Conservation (phyloP, 371 early-diverging fungal species). For the Choanephora cucurbitarum region DNA sequence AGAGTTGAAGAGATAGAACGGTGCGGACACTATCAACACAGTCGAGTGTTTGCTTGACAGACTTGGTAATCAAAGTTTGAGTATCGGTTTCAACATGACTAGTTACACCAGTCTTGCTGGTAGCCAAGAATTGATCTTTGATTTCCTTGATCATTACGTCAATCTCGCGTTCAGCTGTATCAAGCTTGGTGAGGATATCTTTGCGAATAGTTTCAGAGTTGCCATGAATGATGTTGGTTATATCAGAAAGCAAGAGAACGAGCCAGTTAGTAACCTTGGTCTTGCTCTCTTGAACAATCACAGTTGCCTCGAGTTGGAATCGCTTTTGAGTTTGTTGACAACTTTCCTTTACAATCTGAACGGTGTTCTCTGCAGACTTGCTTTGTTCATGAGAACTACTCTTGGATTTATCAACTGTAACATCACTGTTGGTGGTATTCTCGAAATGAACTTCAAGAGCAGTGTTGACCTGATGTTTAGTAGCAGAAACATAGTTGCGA, state of each 20-base stretch:
- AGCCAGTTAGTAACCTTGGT: conserved; percentile 30
- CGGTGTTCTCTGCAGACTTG: conserved; percentile 14
- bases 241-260: conserved; percentile 26
- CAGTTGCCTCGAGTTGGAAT: conserved; percentile 26
- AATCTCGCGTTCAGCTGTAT: conserved; percentile 27
- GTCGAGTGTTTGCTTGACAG: conserved; percentile 39
- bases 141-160: conserved; percentile 17
- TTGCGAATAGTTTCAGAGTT: conserved; percentile 26
- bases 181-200: conserved; percentile 20
- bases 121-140: conserved; percentile 18
- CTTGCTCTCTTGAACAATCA: conserved; percentile 38
- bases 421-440: conserved; percentile 7
- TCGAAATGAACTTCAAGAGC: conserved; percentile 35
- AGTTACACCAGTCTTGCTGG: conserved; percentile 19
- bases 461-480: conserved; percentile 32
- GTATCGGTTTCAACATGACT: conserved; percentile 16
- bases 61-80: conserved; percentile 21
- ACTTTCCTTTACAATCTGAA: conserved; percentile 30
- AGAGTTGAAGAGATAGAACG: conserved; percentile 26
- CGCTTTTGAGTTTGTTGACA: conserved; percentile 35
- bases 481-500: conserved; percentile 30
- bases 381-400: conserved; percentile 7
- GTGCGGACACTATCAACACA: conserved; percentile 35
- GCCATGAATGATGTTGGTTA: conserved; percentile 25
- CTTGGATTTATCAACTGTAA: conserved; percentile 14